Evolutionary conservation across 345 rosid genomes (phyloP), one percentile per base, ranked within the genome.

Genomic region (Arabidopsis arenosa): DNA sequence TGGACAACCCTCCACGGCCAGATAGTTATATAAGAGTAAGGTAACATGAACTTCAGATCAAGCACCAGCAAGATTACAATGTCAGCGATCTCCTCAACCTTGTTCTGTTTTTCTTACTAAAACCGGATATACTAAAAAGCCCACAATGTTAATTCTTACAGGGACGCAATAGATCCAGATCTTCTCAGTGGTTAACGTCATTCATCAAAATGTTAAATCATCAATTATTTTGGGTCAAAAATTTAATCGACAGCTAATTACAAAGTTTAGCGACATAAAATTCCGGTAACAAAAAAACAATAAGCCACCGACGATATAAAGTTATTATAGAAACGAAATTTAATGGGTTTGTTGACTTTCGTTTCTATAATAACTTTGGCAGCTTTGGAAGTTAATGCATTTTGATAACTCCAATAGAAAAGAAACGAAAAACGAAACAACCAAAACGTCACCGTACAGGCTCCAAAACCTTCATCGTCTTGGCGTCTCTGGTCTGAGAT

Each of bases 321-420:
- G 81, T 78, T 78, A 78, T 35, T 66, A 66, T 59, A 78, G 77
- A 78, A 78, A 78, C 77, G 74, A 78, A 78, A 66, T 66, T 67
- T 3, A 21, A 53, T 51, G 63, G 12, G 18, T 58, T 33, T 58
- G 68, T 66, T 78, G 77, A 78, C 58, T 78, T 78, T 60, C 81
- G 78, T 78, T 78, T 78, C 81, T 66, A 78, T 73, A 60, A 51
- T 78, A 78, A 78, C 81, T 78, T 72, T 36, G 53, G 69, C 63
- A 72, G 63, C 40, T 71, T 35, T 66, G 26, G 63, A 51, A 43
- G 43, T 78, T 59, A 72, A 72, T 72, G 69, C 73, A 33, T 52
- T 52, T 65, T 66, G 62, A 72, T 35, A 66, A 78, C 66, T 78
- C 66, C 72, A 47, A 77, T 23, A 28, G 36, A 49, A 2, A 32